Conservation (phyloP, 208 protist species). For the Leishmania gerbilli region DNA sequence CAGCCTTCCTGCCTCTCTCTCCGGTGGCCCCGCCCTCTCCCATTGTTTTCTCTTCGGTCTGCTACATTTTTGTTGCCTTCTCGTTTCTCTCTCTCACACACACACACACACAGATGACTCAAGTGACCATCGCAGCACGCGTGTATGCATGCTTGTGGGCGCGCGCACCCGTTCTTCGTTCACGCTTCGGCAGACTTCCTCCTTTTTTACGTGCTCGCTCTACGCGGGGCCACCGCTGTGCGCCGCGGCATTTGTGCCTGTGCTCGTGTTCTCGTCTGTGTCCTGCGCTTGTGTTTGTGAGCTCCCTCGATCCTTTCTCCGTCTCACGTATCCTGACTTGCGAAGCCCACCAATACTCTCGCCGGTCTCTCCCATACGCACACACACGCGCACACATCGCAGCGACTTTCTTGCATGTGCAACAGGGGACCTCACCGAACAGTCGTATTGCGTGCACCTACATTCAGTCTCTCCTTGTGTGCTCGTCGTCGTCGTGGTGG, state of each 20-base stretch:
- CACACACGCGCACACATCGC: neutral
- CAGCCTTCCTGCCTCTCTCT: neutral
- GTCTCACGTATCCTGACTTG: neutral
- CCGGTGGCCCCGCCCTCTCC: neutral
- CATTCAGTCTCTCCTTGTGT: neutral
- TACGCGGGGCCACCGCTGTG: neutral
- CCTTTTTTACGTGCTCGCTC: neutral
- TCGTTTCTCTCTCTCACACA: no score
- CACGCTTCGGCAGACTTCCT: neutral
- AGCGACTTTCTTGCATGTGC: no score
- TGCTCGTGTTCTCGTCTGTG: neutral
- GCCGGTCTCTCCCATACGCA: neutral
- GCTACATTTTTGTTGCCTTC: neutral
- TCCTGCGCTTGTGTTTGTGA: neutral
- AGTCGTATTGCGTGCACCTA: neutral
- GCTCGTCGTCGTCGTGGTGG: neutral
- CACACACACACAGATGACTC: neutral
- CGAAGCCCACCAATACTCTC: neutral
- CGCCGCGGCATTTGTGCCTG: neutral
- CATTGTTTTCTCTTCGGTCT: neutral
- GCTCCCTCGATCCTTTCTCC: neutral
- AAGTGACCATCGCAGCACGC: neutral
- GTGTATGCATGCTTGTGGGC: neutral
- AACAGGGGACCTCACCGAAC: neutral
- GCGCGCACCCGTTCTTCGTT: neutral